phyloP scores from a whole-genome alignment of 306 rosid species.

The Urtica urens region DNA sequence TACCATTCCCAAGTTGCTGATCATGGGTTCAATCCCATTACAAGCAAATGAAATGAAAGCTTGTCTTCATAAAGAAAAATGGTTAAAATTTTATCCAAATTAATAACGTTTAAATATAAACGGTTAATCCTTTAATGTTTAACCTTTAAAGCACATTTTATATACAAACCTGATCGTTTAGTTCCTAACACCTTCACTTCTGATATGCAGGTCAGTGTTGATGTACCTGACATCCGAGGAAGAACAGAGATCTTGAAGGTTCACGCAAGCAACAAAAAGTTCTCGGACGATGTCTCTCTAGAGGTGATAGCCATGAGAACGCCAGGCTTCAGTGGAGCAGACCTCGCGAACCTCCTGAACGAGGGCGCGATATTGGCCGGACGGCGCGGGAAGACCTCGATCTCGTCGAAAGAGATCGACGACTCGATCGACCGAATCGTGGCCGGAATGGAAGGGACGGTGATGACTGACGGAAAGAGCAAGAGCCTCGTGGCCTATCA shows the following conservation, averaged over 20 bases:
- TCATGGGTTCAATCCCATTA: too few species aligned
- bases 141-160: too few species aligned
- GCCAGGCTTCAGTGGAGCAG: constrained; percentile 98
- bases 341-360: constrained; percentile 93
- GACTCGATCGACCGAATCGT: constrained; percentile 97
- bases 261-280: constrained; percentile 83
- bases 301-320: constrained; percentile 95
- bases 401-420: constrained; percentile 90
- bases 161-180: too few species aligned
- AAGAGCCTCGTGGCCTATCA: constrained; percentile 94
- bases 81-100: too few species aligned
- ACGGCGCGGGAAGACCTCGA: constrained; percentile 74
- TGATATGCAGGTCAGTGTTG: constrained; percentile 65
- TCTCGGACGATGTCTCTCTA: constrained; percentile 74
- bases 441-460: constrained; percentile 99
- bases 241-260: constrained; percentile 94
- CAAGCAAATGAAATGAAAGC: too few species aligned
- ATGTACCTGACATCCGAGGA: constrained; percentile 90
- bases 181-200: constrained; percentile 2
- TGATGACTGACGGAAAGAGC: constrained; percentile 98
- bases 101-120: too few species aligned
- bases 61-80: too few species aligned
- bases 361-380: constrained; percentile 98
- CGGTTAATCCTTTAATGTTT: too few species aligned
- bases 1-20: too few species aligned